phyloP scores from a whole-genome alignment of 2,329 filamentous ascomycete species.

The Aspergillus neoniger region DNA sequence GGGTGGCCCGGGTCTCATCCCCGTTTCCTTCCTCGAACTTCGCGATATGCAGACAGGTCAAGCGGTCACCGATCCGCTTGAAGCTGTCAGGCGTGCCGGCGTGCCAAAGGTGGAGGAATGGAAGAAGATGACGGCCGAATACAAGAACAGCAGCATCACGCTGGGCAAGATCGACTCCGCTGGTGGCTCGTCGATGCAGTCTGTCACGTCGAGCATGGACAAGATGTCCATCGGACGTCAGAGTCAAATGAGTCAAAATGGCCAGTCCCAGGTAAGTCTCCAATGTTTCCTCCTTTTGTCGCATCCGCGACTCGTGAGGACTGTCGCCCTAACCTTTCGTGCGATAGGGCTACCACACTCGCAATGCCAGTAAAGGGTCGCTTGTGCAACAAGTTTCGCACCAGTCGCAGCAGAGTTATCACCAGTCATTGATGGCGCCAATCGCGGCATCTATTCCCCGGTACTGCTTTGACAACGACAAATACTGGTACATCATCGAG shows the following conservation, averaged over 20 bases:
- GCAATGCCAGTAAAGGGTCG: conserved; percentile 41
- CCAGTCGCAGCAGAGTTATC: conserved; percentile 51
- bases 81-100: conserved; percentile 82
- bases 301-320: background rate
- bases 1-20: conserved; percentile 93
- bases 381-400: conserved; percentile 38
- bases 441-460: conserved; percentile 82
- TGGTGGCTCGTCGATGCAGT: conserved; percentile 45
- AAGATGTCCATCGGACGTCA: conserved; percentile 73
- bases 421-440: conserved; percentile 66
- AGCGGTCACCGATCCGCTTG: conserved; percentile 76
- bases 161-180: conserved; percentile 77
- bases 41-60: conserved; percentile 88
- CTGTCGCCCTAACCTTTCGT: conserved; percentile 4
- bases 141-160: conserved; percentile 98
- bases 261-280: conserved; percentile 52
- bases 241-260: conserved; percentile 54
- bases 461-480: conserved; percentile 95
- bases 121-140: conserved; percentile 99
- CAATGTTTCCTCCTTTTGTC: background rate
- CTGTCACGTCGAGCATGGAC: conserved; percentile 71
- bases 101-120: conserved; percentile 96
- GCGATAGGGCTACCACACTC: conserved; percentile 39
- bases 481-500: conserved; percentile 98
- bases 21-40: conserved; percentile 95